These are phyloP conservation scores for Sistotremastrum suecicum DNA, from an alignment of 768 basidiomycete genomes.

Conservation along the genomic window DNA sequence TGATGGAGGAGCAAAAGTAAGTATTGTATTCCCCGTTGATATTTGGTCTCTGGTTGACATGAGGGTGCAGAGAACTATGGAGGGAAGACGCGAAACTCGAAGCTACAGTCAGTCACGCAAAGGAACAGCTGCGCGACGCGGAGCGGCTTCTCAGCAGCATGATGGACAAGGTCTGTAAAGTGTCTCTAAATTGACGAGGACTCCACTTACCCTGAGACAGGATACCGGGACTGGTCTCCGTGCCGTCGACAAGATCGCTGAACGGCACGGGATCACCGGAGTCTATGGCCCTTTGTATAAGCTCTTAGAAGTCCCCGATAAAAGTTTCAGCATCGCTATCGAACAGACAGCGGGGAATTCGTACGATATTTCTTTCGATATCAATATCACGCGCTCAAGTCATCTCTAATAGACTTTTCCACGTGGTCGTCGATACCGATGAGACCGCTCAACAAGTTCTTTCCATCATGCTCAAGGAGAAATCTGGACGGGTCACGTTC, in stretches of 20 bases:
- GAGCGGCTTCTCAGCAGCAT: conserved; percentile 72
- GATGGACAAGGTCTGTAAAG: conserved; percentile 78
- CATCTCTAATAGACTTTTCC: conserved; percentile 57
- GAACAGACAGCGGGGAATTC: conserved; percentile 95
- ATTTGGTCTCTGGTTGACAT: background rate
- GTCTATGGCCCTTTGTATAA: conserved; percentile 93
- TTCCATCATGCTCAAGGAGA: conserved; percentile 86
- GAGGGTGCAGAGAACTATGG: conserved; percentile 53
- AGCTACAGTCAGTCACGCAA: conserved; percentile 59
- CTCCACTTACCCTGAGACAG: conserved; percentile 25
- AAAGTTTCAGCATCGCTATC: conserved; percentile 81
- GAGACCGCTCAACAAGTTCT: conserved; percentile 85
- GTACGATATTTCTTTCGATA: conserved; percentile 23
- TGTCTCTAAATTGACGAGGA: conserved; percentile 1
- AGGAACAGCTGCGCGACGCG: conserved; percentile 65
- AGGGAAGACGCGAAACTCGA: conserved; percentile 85
- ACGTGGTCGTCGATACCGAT: conserved; percentile 96
- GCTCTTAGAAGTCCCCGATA: conserved; percentile 79
- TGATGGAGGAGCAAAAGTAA: conserved; percentile 67
- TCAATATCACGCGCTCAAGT: conserved; percentile 6
- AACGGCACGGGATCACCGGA: conserved; percentile 58
- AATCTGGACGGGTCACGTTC: conserved; percentile 90
- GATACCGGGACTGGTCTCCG: conserved; percentile 83
- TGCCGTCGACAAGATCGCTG: conserved; percentile 74
- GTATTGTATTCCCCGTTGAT: conserved; percentile 6